Evolutionary conservation across 495 filamentous ascomycete species (phyloP).

Genomic region (Penicillium cataractarum): DNA sequence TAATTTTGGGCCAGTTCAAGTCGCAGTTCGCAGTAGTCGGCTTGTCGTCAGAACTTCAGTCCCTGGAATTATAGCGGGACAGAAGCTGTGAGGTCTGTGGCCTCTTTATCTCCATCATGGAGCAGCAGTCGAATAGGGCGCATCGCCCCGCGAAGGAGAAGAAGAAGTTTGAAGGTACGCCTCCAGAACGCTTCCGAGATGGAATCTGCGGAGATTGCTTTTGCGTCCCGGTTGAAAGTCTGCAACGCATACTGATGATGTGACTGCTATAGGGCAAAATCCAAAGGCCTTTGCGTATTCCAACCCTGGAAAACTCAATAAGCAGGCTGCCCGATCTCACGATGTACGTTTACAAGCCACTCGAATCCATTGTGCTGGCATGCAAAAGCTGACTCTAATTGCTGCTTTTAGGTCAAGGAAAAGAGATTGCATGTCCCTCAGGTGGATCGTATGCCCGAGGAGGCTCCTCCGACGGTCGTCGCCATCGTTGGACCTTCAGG

Average conservation of each 20-base stretch:
- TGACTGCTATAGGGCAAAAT: slow-evolving; percentile 61
- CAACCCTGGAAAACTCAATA: slow-evolving; percentile 82
- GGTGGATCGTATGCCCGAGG: slow-evolving; percentile 91
- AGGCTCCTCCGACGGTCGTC: slow-evolving; percentile 91
- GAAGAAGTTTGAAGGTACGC: slow-evolving; percentile 69
- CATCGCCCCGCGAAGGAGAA: slow-evolving; percentile 91
- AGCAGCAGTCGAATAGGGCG: slow-evolving; percentile 80
- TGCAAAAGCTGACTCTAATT: slow-evolving; percentile 25
- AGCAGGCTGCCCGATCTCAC: slow-evolving; percentile 82
- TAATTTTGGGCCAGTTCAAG: slow-evolving; percentile 37
- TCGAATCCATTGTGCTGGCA: not conserved
- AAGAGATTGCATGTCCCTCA: slow-evolving; percentile 94
- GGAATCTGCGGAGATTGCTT: slow-evolving; percentile 19
- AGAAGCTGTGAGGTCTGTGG: slow-evolving; percentile 36
- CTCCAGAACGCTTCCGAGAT: slow-evolving; percentile 11
- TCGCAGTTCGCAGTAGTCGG: slow-evolving; percentile 9
- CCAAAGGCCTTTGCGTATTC: slow-evolving; percentile 91
- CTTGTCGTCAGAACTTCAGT: slow-evolving; percentile 14
- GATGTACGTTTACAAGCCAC: slow-evolving; percentile 63
- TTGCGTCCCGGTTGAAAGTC: slow-evolving; percentile 6
- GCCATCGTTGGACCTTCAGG: slow-evolving; percentile 92
- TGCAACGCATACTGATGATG: slow-evolving; percentile 20
- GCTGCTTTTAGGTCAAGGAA: slow-evolving; percentile 73
- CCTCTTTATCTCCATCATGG: slow-evolving; percentile 58
- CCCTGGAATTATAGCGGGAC: slow-evolving; percentile 24